Evolutionary conservation across 2,329 filamentous ascomycete genomes (phyloP).

Genomic region (Aspergillus carbonarius): DNA sequence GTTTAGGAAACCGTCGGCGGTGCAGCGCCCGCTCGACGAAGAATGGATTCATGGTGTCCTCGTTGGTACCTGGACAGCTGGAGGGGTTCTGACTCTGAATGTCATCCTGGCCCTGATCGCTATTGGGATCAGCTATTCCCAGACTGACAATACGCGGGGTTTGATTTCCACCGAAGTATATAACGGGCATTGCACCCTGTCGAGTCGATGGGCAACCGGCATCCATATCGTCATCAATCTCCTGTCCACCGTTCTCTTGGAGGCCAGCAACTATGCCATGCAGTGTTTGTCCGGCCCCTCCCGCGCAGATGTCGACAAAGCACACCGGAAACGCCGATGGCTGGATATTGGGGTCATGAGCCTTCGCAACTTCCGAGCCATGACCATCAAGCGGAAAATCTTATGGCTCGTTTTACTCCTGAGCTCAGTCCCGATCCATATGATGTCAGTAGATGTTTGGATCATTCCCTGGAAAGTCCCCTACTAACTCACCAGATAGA

Average conservation of each 20-base stretch:
- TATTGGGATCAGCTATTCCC: conserved; percentile 4
- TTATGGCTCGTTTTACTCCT: conserved; percentile 15
- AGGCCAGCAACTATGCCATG: conserved; percentile 54
- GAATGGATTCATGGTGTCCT: conserved; percentile 14
- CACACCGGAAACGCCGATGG: conserved; percentile 44
- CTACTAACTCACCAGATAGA: neutral
- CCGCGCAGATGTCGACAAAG: conserved; percentile 49
- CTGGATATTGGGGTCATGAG: conserved; percentile 48
- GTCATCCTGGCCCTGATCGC: conserved; percentile 12
- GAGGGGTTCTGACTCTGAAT: conserved; percentile 8
- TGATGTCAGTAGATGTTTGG: conserved; percentile 7
- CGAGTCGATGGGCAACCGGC: conserved; percentile 14
- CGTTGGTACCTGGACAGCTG: conserved; percentile 4
- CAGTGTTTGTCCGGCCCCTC: conserved; percentile 54
- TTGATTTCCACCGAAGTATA: conserved; percentile 9
- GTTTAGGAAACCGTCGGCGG: neutral
- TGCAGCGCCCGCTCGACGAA: neutral
- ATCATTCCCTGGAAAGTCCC: neutral
- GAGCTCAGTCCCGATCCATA: conserved; percentile 15
- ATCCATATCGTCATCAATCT: conserved; percentile 52
- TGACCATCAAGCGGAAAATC: conserved; percentile 32
- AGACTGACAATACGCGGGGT: neutral
- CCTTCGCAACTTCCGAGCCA: conserved; percentile 25
- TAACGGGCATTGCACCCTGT: conserved; percentile 8
- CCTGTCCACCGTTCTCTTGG: conserved; percentile 47